Evolutionary conservation across 495 filamentous ascomycete species (phyloP).

Genomic region (Lophium mytilinum): DNA sequence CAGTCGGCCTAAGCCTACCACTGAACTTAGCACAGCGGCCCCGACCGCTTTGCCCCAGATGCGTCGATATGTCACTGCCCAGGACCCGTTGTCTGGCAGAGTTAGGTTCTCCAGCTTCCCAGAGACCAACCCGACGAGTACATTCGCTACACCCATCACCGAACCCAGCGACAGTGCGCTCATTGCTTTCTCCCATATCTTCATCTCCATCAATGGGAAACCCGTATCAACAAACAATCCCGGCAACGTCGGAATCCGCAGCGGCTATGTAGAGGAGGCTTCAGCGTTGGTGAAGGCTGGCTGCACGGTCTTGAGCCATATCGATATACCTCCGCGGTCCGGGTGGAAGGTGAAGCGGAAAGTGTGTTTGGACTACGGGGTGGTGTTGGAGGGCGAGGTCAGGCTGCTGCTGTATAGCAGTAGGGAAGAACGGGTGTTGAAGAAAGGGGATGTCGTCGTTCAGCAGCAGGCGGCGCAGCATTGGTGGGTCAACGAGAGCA

Average conservation of each 20-base stretch:
- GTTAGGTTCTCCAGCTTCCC: too few species aligned
- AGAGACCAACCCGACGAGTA: too few species aligned
- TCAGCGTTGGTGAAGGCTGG: slow-evolving; percentile 35
- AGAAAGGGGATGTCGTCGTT: slow-evolving; percentile 54
- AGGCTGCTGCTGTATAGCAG: slow-evolving; percentile 55
- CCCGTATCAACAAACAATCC: slow-evolving; percentile 7
- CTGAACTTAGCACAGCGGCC: too few species aligned
- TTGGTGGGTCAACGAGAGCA: slow-evolving; percentile 54
- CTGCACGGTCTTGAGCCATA: slow-evolving; percentile 22
- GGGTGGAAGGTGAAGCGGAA: slow-evolving; percentile 27
- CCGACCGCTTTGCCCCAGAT: too few species aligned
- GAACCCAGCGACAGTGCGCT: too few species aligned
- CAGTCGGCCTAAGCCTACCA: too few species aligned
- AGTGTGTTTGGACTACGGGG: slow-evolving; percentile 22
- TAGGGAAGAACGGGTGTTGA: slow-evolving; percentile 48
- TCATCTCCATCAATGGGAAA: too few species aligned
- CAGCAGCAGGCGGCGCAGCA: slow-evolving; percentile 59
- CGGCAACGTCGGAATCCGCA: slow-evolving; percentile 16
- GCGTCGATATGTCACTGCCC: too few species aligned
- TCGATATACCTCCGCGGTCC: slow-evolving; percentile 19
- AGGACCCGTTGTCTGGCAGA: too few species aligned
- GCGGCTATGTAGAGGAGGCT: slow-evolving; percentile 4
- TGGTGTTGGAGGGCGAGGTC: slow-evolving; percentile 36
- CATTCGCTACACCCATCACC: too few species aligned
- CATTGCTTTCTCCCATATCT: too few species aligned